phyloP scores from a whole-genome alignment of 371 early-diverging fungal genomes.

The Mucor indicus region DNA sequence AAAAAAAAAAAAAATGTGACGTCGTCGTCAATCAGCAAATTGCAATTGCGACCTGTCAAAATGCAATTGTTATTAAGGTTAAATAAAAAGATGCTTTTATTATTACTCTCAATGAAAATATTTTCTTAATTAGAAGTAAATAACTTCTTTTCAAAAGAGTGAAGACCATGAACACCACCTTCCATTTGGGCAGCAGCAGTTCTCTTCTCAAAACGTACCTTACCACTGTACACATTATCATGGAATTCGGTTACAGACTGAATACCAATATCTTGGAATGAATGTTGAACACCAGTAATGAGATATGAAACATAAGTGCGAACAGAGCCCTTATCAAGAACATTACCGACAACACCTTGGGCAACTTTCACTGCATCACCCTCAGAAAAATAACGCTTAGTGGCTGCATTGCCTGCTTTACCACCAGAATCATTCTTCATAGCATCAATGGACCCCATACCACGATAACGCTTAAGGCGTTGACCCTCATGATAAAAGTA shows the following conservation, averaged over 20 bases:
- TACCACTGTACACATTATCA: constrained; percentile 71
- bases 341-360: constrained; percentile 96
- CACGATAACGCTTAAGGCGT: constrained; percentile 96
- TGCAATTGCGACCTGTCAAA: no score
- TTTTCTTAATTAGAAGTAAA: no score
- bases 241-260: constrained; percentile 51
- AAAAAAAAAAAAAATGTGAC: no score
- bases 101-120: no score
- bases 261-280: constrained; percentile 95
- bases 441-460: constrained; percentile 96
- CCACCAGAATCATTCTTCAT: constrained; percentile 79
- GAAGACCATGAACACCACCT: constrained; percentile 94
- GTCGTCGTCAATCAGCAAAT: no score
- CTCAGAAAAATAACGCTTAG: constrained; percentile 95
- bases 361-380: constrained; percentile 95
- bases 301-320: constrained; percentile 91
- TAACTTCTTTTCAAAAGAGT: constrained; percentile 86
- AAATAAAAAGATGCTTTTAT: no score
- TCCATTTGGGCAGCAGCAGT: constrained; percentile 94
- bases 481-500: constrained; percentile 98
- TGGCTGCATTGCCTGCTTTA: constrained; percentile 73
- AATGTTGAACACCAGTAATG: constrained; percentile 92
- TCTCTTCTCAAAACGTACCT: constrained; percentile 91
- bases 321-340: constrained; percentile 94
- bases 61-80: no score